phyloP scores from a whole-genome alignment of 257 asterid species.

The Solanum peruvianum region DNA sequence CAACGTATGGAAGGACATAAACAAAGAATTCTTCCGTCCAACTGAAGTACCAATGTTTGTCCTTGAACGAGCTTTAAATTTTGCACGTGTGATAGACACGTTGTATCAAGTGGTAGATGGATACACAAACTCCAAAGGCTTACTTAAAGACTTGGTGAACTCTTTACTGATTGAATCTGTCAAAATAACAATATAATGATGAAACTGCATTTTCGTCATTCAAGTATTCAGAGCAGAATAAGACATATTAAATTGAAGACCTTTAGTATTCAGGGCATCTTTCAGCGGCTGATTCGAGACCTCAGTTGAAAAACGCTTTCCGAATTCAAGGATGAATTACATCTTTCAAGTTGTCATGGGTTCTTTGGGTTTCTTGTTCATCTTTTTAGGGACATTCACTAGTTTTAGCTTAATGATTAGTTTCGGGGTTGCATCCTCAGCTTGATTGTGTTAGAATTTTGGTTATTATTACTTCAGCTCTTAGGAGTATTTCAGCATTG shows the following conservation, averaged over 20 bases:
- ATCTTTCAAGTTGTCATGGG: too few relatives aligned
- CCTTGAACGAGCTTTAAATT: neutral
- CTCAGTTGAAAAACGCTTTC: too few relatives aligned
- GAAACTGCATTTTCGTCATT: neutral
- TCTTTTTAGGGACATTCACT: too few relatives aligned
- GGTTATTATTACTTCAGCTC: too few relatives aligned
- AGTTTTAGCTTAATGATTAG: too few relatives aligned
- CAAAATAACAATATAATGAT: neutral
- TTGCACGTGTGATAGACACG: neutral
- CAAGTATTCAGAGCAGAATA: neutral
- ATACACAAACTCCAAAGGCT: neutral
- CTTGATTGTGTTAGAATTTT: too few relatives aligned
- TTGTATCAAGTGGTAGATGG: neutral
- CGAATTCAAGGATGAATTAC: too few relatives aligned
- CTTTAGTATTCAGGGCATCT: too few relatives aligned
- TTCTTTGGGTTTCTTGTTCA: too few relatives aligned
- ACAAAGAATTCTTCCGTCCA: neutral
- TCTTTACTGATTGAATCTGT: neutral
- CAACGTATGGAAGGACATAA: conserved; percentile 8
- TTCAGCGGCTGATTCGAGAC: too few relatives aligned
- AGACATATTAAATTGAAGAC: neutral
- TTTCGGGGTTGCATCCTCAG: too few relatives aligned
- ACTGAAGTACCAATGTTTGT: neutral
- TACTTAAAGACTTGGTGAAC: neutral
- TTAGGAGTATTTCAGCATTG: too few relatives aligned